Evolutionary conservation across 1,139 yeast species (phyloP).

Genomic region (Pichia sp.): DNA sequence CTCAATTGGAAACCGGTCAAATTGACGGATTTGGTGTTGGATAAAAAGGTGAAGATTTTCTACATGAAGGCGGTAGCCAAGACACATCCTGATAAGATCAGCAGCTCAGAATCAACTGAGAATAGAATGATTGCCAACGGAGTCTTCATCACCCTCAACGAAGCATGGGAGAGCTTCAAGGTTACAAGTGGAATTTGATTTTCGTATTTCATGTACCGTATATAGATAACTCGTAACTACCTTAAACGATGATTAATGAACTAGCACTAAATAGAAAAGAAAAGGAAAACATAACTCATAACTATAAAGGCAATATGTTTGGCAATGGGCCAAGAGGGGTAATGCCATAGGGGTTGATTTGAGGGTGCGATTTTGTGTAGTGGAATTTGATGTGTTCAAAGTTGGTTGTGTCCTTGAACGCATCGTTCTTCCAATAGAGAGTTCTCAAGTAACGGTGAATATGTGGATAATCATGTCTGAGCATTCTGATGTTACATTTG

Average conservation of each 20-base stretch:
- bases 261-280: neutral
- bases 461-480: slow-evolving; percentile 73
- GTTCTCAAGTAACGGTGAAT: slow-evolving; percentile 75
- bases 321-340: slow-evolving; percentile 91
- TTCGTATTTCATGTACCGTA: neutral
- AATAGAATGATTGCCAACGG: slow-evolving; percentile 79
- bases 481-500: slow-evolving; percentile 82
- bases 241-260: neutral
- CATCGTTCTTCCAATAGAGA: slow-evolving; percentile 73
- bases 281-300: slow-evolving; percentile 1
- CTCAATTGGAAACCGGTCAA: slow-evolving; percentile 57
- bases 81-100: slow-evolving; percentile 90
- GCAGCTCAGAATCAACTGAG: slow-evolving; percentile 49
- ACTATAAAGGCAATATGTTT: slow-evolving; percentile 42
- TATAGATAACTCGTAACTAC: neutral
- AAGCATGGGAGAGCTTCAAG: slow-evolving; percentile 91
- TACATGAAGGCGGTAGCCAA: slow-evolving; percentile 92
- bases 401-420: slow-evolving; percentile 71
- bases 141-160: slow-evolving; percentile 75
- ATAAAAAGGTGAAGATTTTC: slow-evolving; percentile 80
- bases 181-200: slow-evolving; percentile 2
- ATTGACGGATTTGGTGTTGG: slow-evolving; percentile 71
- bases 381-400: slow-evolving; percentile 87
- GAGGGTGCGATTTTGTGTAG: slow-evolving; percentile 75
- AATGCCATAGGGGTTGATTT: slow-evolving; percentile 74